These are phyloP conservation scores for Cadophora gregata DNA, from an alignment of 2,329 filamentous ascomycete species.

Conservation along the genomic window DNA sequence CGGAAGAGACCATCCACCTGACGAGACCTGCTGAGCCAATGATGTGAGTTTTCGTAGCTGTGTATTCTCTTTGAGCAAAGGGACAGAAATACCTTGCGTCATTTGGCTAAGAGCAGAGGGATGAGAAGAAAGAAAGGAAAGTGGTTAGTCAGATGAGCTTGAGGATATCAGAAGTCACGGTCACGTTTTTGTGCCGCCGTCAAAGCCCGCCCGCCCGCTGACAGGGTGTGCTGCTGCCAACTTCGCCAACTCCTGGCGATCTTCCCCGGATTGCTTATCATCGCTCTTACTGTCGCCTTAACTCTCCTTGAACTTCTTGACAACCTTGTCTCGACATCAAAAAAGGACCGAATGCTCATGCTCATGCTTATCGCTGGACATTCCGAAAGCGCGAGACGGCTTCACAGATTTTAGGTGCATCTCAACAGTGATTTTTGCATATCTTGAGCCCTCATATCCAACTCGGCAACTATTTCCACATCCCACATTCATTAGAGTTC, in stretches of 20 bases:
- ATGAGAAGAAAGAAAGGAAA: neutral
- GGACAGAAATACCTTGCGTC: neutral
- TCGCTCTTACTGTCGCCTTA: slow-evolving; percentile 12
- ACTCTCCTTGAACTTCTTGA: neutral
- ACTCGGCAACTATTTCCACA: neutral
- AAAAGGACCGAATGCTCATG: slow-evolving; percentile 16
- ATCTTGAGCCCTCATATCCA: neutral
- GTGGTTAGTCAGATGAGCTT: neutral
- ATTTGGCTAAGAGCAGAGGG: neutral
- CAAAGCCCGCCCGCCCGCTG: neutral
- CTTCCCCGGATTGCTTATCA: slow-evolving; percentile 14
- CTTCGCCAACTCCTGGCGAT: slow-evolving; percentile 1
- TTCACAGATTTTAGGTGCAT: slow-evolving; percentile 9
- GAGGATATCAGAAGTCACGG: neutral
- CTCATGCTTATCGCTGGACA: neutral
- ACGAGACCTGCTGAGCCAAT: neutral
- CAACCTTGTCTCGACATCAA: neutral
- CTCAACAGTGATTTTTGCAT: neutral
- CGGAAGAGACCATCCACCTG: neutral
- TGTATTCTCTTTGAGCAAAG: no score
- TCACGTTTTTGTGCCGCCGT: neutral
- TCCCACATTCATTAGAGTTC: neutral
- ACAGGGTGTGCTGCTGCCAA: neutral
- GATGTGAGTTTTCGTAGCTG: no score
- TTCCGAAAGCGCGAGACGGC: neutral